These are phyloP conservation scores for Candida ovalis DNA, from an alignment of 805 yeast species.

Conservation along the genomic window DNA sequence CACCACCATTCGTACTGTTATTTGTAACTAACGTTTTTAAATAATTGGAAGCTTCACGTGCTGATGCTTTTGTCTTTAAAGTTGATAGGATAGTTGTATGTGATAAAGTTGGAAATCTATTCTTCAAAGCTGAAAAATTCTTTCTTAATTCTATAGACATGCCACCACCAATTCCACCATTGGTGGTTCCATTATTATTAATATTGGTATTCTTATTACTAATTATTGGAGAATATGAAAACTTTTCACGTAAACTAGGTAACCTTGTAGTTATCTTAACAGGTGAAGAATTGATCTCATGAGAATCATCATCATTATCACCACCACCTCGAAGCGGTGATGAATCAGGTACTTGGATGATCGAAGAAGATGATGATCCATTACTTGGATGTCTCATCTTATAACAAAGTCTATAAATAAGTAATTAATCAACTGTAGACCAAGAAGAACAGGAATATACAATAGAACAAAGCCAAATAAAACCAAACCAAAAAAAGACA, in stretches of 20 bases:
- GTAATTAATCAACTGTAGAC: too few species aligned
- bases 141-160: constrained; percentile 24
- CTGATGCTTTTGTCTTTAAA: constrained; percentile 27
- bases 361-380: constrained; percentile 20
- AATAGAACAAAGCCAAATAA: not conserved
- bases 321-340: constrained; percentile 37
- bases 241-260: constrained; percentile 38
- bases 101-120: constrained; percentile 30
- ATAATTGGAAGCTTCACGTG: constrained; percentile 30
- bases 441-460: too few species aligned
- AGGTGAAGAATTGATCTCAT: constrained; percentile 22
- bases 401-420: too few species aligned
- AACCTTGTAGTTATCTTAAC: constrained; percentile 22
- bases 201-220: not conserved
- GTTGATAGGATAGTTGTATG: constrained; percentile 30
- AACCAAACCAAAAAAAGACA: too few species aligned
- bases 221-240: constrained; percentile 32
- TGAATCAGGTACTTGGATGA: constrained; percentile 48
- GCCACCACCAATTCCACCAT: constrained; percentile 4
- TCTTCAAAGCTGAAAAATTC: constrained; percentile 29
- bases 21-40: constrained; percentile 23
- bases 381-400: not conserved
- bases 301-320: too few species aligned
- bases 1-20: not conserved
- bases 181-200: not conserved